These are phyloP conservation scores for Emiliania huxleyi DNA, from an alignment of 78 protist genomes.

Conservation along the genomic window DNA sequence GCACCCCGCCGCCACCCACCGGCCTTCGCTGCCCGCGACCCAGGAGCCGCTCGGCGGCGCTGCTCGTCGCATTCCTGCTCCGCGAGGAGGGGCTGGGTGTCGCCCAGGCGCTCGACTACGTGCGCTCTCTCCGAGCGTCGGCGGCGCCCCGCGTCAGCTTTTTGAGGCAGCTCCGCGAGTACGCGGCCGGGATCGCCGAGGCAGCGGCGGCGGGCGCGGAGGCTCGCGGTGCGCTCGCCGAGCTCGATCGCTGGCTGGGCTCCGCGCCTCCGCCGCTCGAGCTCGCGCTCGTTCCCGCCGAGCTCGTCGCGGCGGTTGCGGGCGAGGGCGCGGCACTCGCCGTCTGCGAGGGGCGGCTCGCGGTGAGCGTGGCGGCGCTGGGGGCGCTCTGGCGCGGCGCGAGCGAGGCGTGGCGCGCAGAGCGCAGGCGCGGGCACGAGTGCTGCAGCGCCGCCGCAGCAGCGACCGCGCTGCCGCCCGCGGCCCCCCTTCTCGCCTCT, in stretches of 20 bases:
- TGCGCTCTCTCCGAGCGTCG: neutral
- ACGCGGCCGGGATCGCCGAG: neutral
- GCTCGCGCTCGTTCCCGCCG: neutral
- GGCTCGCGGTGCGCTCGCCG: neutral
- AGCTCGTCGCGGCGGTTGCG: neutral
- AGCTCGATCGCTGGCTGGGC: neutral
- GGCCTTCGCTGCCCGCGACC: too few species aligned
- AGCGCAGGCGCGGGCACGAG: neutral
- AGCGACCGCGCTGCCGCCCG: too few species aligned
- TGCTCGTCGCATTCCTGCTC: neutral
- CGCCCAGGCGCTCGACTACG: neutral
- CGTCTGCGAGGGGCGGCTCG: neutral
- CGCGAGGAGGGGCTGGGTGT: neutral
- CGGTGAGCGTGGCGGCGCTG: neutral
- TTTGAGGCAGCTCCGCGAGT: neutral
- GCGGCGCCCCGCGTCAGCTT: neutral
- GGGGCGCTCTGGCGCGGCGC: neutral
- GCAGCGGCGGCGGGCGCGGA: neutral
- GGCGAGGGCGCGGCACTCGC: neutral
- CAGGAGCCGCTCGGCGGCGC: neutral
- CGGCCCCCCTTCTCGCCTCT: too few species aligned
- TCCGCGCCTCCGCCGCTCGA: neutral
- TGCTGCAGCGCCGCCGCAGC: too few species aligned
- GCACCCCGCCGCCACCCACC: too few species aligned
- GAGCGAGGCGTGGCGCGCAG: neutral